Evolutionary conservation across 257 asterid genomes (phyloP).

Genomic region (Petrea volubilis): DNA sequence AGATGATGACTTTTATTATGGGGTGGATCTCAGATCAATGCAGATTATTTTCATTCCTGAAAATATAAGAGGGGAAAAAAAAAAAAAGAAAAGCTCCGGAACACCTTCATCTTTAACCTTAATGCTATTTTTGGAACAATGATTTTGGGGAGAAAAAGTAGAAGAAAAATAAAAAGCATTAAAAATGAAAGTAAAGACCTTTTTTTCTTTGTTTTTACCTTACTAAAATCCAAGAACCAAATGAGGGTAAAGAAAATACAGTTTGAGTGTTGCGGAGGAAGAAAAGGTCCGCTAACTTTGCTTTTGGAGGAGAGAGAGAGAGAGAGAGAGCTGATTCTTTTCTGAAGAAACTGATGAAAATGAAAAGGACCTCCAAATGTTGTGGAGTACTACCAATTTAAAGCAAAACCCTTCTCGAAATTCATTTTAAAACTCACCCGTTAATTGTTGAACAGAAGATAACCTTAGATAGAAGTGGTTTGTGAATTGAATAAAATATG

Average conservation of each 20-base stretch:
- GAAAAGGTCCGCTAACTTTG: not conserved
- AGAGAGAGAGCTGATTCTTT: not conserved
- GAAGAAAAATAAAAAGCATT: no score
- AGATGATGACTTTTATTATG: slow-evolving; percentile 67
- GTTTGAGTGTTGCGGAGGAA: not conserved
- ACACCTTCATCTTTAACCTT: not conserved
- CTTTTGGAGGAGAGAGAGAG: not conserved
- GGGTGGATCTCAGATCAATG: slow-evolving; percentile 52
- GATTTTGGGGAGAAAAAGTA: no score
- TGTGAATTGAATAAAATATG: not conserved
- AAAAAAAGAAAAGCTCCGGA: slow-evolving; percentile 12
- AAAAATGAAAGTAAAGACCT: no score
- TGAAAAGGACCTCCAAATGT: slow-evolving; percentile 21
- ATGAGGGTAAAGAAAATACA: no score
- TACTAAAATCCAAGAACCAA: no score
- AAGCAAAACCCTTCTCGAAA: not conserved
- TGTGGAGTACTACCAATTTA: slow-evolving; percentile 3
- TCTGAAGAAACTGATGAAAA: not conserved
- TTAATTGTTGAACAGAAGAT: not conserved
- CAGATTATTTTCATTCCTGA: slow-evolving; percentile 37
- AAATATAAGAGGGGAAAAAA: not conserved
- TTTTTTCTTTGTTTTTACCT: no score
- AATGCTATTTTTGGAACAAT: no score
- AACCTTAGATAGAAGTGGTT: not conserved
- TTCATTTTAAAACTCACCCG: not conserved